phyloP scores from a whole-genome alignment of 805 yeast genomes.

The Yarrowia deformans region DNA sequence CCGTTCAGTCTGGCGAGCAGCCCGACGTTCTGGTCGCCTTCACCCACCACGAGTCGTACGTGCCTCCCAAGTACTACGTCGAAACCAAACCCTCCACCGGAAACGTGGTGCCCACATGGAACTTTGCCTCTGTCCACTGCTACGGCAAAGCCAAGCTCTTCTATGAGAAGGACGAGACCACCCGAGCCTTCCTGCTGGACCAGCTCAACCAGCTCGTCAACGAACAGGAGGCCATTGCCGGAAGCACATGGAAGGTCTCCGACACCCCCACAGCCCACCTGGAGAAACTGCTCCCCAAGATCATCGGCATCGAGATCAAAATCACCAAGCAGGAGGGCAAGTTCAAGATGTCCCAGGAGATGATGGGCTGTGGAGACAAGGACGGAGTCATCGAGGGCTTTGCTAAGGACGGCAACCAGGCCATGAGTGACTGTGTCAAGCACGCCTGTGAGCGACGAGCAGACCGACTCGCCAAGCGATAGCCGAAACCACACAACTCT shows the following conservation, averaged over 20 bases:
- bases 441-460: slow-evolving; percentile 38
- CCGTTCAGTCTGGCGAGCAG: slow-evolving; percentile 43
- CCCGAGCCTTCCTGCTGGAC: slow-evolving; percentile 54
- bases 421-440: slow-evolving; percentile 34
- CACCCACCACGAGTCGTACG: slow-evolving; percentile 59
- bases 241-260: slow-evolving; percentile 58
- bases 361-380: slow-evolving; percentile 52
- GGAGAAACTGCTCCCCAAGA: slow-evolving; percentile 56
- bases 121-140: slow-evolving; percentile 63
- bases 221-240: slow-evolving; percentile 55
- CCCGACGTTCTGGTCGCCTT: slow-evolving; percentile 60
- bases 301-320: slow-evolving; percentile 64
- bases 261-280: slow-evolving; percentile 64
- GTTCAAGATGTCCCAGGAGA: slow-evolving; percentile 66
- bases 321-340: slow-evolving; percentile 58
- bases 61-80: slow-evolving; percentile 67
- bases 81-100: slow-evolving; percentile 61
- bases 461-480: slow-evolving; percentile 12
- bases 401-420: slow-evolving; percentile 33
- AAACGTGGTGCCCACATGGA: slow-evolving; percentile 76
- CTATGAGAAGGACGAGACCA: slow-evolving; percentile 49
- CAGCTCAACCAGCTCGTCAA: slow-evolving; percentile 57
- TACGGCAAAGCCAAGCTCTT: slow-evolving; percentile 59
- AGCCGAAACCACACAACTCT: neutral
- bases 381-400: slow-evolving; percentile 60